phyloP scores from a whole-genome alignment of 1,284 basidiomycete species.

The Cutaneotrichosporon sp. region DNA sequence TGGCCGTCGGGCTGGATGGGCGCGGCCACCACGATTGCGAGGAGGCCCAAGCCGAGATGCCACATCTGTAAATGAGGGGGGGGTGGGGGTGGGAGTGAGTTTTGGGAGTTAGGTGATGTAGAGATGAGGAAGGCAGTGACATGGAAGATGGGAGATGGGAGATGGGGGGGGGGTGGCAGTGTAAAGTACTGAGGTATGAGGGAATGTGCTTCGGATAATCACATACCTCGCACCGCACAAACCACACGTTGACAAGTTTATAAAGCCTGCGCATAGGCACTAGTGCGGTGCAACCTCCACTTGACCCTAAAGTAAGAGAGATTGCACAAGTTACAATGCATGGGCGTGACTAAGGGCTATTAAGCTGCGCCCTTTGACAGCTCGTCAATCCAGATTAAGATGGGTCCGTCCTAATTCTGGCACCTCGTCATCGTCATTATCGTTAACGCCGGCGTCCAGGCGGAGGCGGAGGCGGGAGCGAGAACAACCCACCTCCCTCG shows the following conservation, averaged over 20 bases:
- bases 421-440: too few relatives aligned
- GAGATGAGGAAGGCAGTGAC: background rate
- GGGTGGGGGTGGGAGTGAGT: background rate
- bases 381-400: background rate
- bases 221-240: background rate
- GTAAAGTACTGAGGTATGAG: background rate
- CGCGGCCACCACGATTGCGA: background rate
- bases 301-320: too few relatives aligned
- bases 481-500: slow-evolving; percentile 34
- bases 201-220: too few relatives aligned
- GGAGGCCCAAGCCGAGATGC: background rate
- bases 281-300: background rate
- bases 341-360: slow-evolving; percentile 1
- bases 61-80: background rate
- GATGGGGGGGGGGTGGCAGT: background rate
- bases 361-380: slow-evolving; percentile 1
- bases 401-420: background rate
- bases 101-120: background rate
- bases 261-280: background rate
- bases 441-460: slow-evolving; percentile 28
- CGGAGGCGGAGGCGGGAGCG: slow-evolving; percentile 48
- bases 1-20: background rate
- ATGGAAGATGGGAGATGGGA: too few relatives aligned
- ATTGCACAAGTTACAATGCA: slow-evolving; percentile 7
- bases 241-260: background rate